These are phyloP conservation scores for Fagus crenata DNA, from an alignment of 306 rosid genomes.

Conservation along the genomic window DNA sequence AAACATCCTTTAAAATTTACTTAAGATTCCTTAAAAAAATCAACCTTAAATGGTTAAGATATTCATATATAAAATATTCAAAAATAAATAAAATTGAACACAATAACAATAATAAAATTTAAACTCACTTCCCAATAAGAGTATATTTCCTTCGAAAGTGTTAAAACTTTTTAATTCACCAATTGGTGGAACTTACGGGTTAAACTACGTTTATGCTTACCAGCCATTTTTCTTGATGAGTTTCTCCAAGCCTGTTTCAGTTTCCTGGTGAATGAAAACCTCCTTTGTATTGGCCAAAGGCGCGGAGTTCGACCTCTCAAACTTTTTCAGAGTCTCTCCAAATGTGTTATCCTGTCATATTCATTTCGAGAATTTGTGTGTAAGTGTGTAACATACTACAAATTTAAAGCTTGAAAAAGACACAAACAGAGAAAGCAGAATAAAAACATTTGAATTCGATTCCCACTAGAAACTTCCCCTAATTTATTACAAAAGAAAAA, in stretches of 20 bases:
- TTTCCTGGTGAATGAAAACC: constrained; percentile 6
- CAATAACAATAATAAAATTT: too few relatives aligned
- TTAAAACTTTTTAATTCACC: too few relatives aligned
- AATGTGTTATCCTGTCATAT: constrained; percentile 18
- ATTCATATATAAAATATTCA: too few relatives aligned
- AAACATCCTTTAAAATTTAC: too few relatives aligned
- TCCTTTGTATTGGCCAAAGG: constrained; percentile 24
- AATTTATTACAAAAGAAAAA: background rate
- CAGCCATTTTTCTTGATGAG: constrained; percentile 53
- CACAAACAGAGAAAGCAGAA: background rate
- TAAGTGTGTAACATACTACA: background rate
- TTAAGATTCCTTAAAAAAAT: too few relatives aligned
- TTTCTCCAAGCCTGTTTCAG: constrained; percentile 44
- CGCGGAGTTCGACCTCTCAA: constrained; percentile 42
- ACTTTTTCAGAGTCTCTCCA: constrained; percentile 22
- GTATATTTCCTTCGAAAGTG: too few relatives aligned
- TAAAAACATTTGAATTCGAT: background rate
- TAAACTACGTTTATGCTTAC: constrained; percentile 30
- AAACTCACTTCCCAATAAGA: too few relatives aligned
- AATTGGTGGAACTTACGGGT: too few relatives aligned
- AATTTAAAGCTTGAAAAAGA: background rate
- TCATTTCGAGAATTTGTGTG: background rate
- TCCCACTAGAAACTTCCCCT: too few relatives aligned
- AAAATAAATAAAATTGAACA: too few relatives aligned
- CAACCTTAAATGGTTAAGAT: too few relatives aligned